A percentile compares a stretch with the other conserved stretches of the same genome.
phyloP scores from a whole-genome alignment of 495 filamentous ascomycete genomes.

The Penicillium waksmanii region DNA sequence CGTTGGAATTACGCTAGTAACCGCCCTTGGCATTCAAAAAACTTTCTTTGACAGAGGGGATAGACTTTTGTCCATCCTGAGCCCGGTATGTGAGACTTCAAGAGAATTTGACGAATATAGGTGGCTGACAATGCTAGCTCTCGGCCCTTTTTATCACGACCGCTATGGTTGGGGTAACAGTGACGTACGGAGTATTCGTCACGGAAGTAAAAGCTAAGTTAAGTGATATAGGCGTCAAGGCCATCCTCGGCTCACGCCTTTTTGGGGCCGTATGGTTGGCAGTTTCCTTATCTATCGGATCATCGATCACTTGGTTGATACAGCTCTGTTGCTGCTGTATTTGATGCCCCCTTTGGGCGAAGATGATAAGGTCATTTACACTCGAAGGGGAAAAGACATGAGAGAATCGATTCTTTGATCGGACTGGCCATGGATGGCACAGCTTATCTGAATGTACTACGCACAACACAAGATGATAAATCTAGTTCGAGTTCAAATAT shows the following conservation, averaged over 20 bases:
- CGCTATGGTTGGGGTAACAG: slow-evolving; percentile 1
- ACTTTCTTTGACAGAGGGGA: too few species aligned
- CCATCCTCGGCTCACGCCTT: background rate
- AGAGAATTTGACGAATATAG: too few species aligned
- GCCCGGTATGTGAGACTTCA: too few species aligned
- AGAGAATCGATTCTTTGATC: too few species aligned
- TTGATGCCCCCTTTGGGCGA: background rate
- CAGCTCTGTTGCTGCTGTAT: slow-evolving; percentile 9
- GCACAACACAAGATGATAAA: too few species aligned
- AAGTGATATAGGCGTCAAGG: background rate
- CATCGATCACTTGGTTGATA: slow-evolving; percentile 6
- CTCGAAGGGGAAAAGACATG: too few species aligned
- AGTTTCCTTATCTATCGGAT: slow-evolving; percentile 3
- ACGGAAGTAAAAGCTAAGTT: background rate
- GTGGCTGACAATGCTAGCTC: slow-evolving; percentile 1
- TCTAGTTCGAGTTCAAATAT: too few species aligned
- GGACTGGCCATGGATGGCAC: too few species aligned
- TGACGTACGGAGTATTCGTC: slow-evolving; percentile 5
- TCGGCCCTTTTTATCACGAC: background rate
- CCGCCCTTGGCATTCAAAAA: too few species aligned
- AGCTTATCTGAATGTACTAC: too few species aligned
- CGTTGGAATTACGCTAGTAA: background rate
- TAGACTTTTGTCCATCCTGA: too few species aligned
- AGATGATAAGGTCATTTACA: too few species aligned
- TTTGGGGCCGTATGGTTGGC: slow-evolving; percentile 6